Evolutionary conservation across 257 asterid species (phyloP), one percentile per base, ranked within the genome.

Genomic region (Coffea eugenioides): DNA sequence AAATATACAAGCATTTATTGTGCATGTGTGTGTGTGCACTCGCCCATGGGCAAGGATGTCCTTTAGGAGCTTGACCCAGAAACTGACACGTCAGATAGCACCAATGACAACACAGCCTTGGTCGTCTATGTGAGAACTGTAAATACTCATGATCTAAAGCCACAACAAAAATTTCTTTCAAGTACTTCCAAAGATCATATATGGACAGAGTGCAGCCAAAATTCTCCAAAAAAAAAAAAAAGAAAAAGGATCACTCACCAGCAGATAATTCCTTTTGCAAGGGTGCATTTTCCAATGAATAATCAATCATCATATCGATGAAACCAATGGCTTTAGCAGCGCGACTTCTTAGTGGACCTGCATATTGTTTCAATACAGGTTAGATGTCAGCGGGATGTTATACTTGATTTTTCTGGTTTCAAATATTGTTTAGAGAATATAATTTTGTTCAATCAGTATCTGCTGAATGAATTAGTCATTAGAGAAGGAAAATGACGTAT

Each of bases 241-340:
- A 1, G 36, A 62, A 31, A 31, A 25, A 23, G 20, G 71, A 41
- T 23, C 64, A 83, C 88, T 91, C 81, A 95, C 99, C 99, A 31
- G 99, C 94, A 82, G 90, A 88, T 27, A 96, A 88, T 78, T 96
- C 99, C 89, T 96, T 96, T 82, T 94, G 98, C 92, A 91, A 76
- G 65, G 99, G 99, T 4, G 99, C 93, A 75, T 96, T 96, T 88
- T 93, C 97, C 80, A 83, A 64, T 1, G 99, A 93, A 80, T 96
- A 96, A 87, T 96, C 92, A 45, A 96, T 96, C 98, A 96, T 94
- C 98, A 92, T 94, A 85, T 96, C 99, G 65, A 96, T 94, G 82
- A 96, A 96, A 45, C 98, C 99, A 52, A 96, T 96, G 79, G 98
- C 99, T 88, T 96, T 96, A n/a, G 99, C 98, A 72, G 99, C 98